Evolutionary conservation across 192 early-diverging fungal species (phyloP), one percentile per base, ranked within the genome.

Genomic region (Dissophora globulifera): DNA sequence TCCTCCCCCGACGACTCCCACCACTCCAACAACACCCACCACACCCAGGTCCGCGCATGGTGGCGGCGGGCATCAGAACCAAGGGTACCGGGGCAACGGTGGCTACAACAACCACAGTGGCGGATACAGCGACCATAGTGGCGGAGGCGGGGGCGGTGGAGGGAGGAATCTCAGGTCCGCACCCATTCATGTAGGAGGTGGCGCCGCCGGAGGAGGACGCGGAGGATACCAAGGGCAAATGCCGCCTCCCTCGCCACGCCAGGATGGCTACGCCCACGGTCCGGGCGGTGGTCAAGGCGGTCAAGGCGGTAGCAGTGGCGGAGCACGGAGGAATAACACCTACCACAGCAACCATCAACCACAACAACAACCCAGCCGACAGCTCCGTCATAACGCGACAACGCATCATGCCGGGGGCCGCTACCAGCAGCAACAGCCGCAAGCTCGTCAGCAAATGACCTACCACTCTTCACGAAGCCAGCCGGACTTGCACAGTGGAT

Each of bases 241-340:
- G 54, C 43, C 41, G 55, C 16, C 42, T 22, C 13, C 26, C 15
- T 55, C 32, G 6, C 55, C 38, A 45, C 55, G 25, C 20, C 15
- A 26, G 1, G 30, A 57, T 23, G 40, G 55, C 4, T 15, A 45
- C 41, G 15, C 22, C 23, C 9, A 42, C 40, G 25, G 54, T 15
- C 16, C 20, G 4, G 54, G 43, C 25, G 42, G 41, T 45, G 62
- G 61, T 11, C 27, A 17, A 17, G 48, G 48, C 25, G 57, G 58
- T 27, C 29, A 43, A 43, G 47, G 49, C 12, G 48, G 23, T 46
- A 25, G 65, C 20, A 19, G 25, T 15, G 27, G 29, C 41, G 60
- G 69, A 29, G 69, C 69, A 35, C 54, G 69, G 15, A 57, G 69
- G 38, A 62, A 74, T 30, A 74, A 74, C 20, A 74, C 69, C 16